phyloP scores from a whole-genome alignment of 177 flowering plant genomes.

The Vitis hybrid region DNA sequence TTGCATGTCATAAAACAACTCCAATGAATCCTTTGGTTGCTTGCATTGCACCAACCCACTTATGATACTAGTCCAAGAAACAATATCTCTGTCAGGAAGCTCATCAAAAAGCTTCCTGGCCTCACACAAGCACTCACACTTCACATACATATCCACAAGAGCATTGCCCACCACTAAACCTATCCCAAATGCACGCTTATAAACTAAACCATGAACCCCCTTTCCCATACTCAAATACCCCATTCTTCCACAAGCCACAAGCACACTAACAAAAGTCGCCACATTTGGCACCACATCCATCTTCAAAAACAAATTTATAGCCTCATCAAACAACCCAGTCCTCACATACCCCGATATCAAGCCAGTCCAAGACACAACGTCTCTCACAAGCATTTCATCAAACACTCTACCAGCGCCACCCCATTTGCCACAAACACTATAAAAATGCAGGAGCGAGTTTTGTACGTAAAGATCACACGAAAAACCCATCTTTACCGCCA shows the following conservation, averaged over 20 bases:
- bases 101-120: constrained; percentile 44
- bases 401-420: constrained; percentile 38
- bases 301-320: constrained; percentile 30
- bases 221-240: constrained; percentile 38
- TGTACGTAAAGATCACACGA: constrained; percentile 37
- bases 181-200: constrained; percentile 19
- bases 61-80: constrained; percentile 62
- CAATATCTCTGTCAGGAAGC: constrained; percentile 39
- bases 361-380: constrained; percentile 57
- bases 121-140: constrained; percentile 37
- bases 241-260: constrained; percentile 43
- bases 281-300: constrained; percentile 55
- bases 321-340: constrained; percentile 35
- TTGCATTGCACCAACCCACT: constrained; percentile 50
- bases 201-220: constrained; percentile 44
- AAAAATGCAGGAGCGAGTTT: constrained; percentile 45
- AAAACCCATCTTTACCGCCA: constrained; percentile 39
- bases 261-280: constrained; percentile 41
- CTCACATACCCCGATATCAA: constrained; percentile 50
- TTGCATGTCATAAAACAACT: constrained; percentile 42
- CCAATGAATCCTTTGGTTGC: constrained; percentile 40
- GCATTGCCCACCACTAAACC: constrained; percentile 40
- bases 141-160: constrained; percentile 58
- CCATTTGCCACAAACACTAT: constrained; percentile 42
- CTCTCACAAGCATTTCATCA: constrained; percentile 55